Conservation (phyloP, 2,329 filamentous ascomycete species). For the Cylindrodendrum hubeiense region DNA sequence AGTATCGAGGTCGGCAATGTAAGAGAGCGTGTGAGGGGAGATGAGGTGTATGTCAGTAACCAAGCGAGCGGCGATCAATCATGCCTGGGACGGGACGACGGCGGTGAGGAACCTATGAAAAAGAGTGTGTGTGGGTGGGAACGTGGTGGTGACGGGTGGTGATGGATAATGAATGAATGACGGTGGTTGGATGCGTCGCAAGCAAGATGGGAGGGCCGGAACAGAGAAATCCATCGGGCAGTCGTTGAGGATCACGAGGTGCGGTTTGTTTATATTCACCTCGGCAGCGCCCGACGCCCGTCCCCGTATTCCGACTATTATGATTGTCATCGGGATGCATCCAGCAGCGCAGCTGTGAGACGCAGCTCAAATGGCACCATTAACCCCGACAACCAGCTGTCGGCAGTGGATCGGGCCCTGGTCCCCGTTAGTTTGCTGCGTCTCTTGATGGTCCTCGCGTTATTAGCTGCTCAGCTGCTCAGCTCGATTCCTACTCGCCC, state of each 20-base stretch:
- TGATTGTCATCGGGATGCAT: slow-evolving; percentile 25
- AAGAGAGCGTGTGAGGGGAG: slow-evolving; percentile 20
- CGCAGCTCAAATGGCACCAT: slow-evolving; percentile 38
- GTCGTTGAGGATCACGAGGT: slow-evolving; percentile 25
- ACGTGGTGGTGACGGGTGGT: neutral
- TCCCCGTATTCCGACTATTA: slow-evolving; percentile 19
- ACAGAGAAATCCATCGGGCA: slow-evolving; percentile 17
- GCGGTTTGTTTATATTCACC: slow-evolving; percentile 28
- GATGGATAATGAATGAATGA: slow-evolving; percentile 2
- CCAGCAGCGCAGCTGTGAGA: slow-evolving; percentile 32
- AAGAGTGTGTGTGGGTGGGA: neutral
- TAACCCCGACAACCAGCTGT: slow-evolving; percentile 40
- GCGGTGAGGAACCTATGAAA: slow-evolving; percentile 2
- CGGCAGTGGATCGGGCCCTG: slow-evolving; percentile 30
- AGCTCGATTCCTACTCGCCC: slow-evolving; percentile 7
- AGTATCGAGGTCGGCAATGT: slow-evolving; percentile 1
- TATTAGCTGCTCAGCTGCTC: slow-evolving; percentile 15
- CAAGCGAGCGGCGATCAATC: slow-evolving; percentile 32
- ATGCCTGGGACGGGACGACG: slow-evolving; percentile 13
- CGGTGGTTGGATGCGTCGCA: slow-evolving; percentile 8
- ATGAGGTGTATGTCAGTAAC: slow-evolving; percentile 34
- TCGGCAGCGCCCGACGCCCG: slow-evolving; percentile 24
- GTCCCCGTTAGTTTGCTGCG: slow-evolving; percentile 32
- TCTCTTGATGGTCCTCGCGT: slow-evolving; percentile 16
- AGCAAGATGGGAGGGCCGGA: slow-evolving; percentile 13